These are phyloP conservation scores for Ascochyta viciae-villosae DNA, from an alignment of 2,329 filamentous ascomycete genomes.

Conservation along the genomic window DNA sequence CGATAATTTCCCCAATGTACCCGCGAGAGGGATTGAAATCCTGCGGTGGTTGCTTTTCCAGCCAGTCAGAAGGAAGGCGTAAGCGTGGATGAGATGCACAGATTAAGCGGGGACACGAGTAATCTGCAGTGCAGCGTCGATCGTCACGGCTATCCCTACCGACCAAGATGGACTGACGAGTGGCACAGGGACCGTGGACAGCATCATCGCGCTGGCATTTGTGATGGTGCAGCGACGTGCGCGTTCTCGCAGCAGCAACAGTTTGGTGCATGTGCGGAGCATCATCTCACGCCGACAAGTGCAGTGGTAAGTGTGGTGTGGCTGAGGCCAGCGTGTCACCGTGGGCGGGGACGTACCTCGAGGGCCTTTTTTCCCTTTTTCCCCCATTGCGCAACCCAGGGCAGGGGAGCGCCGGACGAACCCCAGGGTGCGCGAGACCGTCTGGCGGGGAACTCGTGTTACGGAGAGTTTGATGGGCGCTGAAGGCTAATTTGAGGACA, in stretches of 20 bases:
- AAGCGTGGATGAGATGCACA: slow-evolving; percentile 14
- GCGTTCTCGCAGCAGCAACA: slow-evolving; percentile 47
- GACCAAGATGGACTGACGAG: slow-evolving; percentile 26
- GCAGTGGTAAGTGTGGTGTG: slow-evolving; percentile 63
- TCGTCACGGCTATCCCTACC: slow-evolving; percentile 20
- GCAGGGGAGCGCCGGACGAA: slow-evolving; percentile 11
- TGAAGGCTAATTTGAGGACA: slow-evolving; percentile 46
- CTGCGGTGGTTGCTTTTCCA: slow-evolving; percentile 20
- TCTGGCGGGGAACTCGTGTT: slow-evolving; percentile 25
- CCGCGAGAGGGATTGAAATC: slow-evolving; percentile 10
- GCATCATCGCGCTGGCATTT: slow-evolving; percentile 69
- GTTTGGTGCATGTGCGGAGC: slow-evolving; percentile 47
- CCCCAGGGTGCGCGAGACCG: slow-evolving; percentile 25
- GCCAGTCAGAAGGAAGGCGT: slow-evolving; percentile 19
- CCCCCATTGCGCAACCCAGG: slow-evolving; percentile 8
- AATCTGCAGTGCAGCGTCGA: slow-evolving; percentile 25
- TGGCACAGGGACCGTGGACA: slow-evolving; percentile 66
- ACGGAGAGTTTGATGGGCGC: slow-evolving; percentile 15
- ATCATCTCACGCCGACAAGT: slow-evolving; percentile 67
- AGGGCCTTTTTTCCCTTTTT: not conserved
- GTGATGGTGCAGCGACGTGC: slow-evolving; percentile 66
- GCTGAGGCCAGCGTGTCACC: slow-evolving; percentile 37
- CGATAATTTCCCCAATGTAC: slow-evolving; percentile 10
- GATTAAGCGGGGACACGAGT: slow-evolving; percentile 22
- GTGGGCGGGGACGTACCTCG: slow-evolving; percentile 22